phyloP scores from a whole-genome alignment of 2,329 filamentous ascomycete species.

The Botrytis paeoniae region DNA sequence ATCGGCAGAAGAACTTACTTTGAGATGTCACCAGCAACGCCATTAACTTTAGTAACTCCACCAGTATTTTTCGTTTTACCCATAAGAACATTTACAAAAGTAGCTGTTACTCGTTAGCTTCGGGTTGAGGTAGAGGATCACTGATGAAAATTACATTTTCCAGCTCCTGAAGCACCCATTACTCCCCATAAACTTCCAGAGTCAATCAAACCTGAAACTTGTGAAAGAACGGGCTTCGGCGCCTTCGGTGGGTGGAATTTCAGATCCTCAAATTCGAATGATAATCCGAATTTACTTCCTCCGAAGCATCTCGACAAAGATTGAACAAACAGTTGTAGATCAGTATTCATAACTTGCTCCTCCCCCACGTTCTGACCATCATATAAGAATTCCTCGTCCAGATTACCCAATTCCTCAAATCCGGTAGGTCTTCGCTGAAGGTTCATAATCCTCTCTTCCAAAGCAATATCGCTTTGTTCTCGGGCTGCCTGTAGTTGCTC shows the following conservation, averaged over 20 bases:
- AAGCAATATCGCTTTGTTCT: slow-evolving; percentile 20
- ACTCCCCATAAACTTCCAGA: slow-evolving; percentile 54
- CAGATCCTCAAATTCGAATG: slow-evolving; percentile 51
- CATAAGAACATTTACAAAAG: slow-evolving; percentile 60
- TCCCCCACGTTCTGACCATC: slow-evolving; percentile 23
- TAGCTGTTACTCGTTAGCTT: slow-evolving; percentile 38
- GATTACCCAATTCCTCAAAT: slow-evolving; percentile 21
- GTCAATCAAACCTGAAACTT: slow-evolving; percentile 54
- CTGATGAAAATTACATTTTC: slow-evolving; percentile 43
- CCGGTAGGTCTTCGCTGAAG: slow-evolving; percentile 25
- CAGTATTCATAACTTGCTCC: slow-evolving; percentile 36
- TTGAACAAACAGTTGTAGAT: slow-evolving; percentile 50
- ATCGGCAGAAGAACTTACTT: slow-evolving; percentile 24
- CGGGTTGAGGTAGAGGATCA: background rate
- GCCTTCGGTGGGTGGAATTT: slow-evolving; percentile 47
- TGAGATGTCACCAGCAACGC: slow-evolving; percentile 33
- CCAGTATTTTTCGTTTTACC: slow-evolving; percentile 52
- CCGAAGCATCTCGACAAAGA: slow-evolving; percentile 53
- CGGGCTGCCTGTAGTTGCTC: slow-evolving; percentile 21
- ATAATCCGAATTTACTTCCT: slow-evolving; percentile 50
- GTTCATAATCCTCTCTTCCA: slow-evolving; percentile 23
- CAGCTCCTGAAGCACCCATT: slow-evolving; percentile 59
- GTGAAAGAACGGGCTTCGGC: slow-evolving; percentile 48
- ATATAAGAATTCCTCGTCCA: slow-evolving; percentile 22
- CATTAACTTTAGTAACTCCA: slow-evolving; percentile 52